Evolutionary conservation across 2,329 filamentous ascomycete genomes (phyloP).

Genomic region (Beauveria varroae): DNA sequence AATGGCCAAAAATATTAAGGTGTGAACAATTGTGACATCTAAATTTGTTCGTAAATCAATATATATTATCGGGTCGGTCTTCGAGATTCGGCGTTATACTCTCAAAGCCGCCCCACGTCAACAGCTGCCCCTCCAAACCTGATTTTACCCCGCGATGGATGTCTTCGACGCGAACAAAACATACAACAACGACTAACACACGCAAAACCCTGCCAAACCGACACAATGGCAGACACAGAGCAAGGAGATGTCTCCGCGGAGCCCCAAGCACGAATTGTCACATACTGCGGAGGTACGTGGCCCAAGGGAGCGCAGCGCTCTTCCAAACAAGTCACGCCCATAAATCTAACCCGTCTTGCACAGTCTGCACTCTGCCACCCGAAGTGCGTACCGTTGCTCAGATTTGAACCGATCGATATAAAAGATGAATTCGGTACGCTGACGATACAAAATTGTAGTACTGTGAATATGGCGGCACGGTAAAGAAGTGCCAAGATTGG

Average conservation of each 20-base stretch:
- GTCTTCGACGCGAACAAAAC: not conserved
- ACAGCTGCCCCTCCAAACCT: slow-evolving; percentile 10
- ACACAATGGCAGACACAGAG: slow-evolving; percentile 47
- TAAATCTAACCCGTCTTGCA: slow-evolving; percentile 9
- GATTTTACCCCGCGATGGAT: slow-evolving; percentile 10
- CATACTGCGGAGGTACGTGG: slow-evolving; percentile 52
- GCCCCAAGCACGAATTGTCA: slow-evolving; percentile 43
- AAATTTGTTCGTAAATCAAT: not conserved
- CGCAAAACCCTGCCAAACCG: not conserved
- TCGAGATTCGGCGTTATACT: not conserved
- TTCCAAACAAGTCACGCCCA: not conserved
- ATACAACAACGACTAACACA: not conserved
- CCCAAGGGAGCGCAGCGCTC: not conserved
- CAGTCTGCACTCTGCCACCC: slow-evolving; percentile 58
- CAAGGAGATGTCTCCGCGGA: slow-evolving; percentile 36
- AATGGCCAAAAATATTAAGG: too few relatives aligned
- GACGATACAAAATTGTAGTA: slow-evolving; percentile 54
- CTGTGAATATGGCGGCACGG: slow-evolving; percentile 95
- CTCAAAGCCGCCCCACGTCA: slow-evolving; percentile 1
- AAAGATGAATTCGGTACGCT: slow-evolving; percentile 15
- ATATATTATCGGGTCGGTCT: not conserved
- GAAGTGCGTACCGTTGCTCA: slow-evolving; percentile 37
- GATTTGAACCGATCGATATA: slow-evolving; percentile 8
- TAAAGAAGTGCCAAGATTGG: slow-evolving; percentile 97
- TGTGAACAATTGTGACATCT: not conserved